phyloP scores from a whole-genome alignment of 2,329 filamentous ascomycete genomes.

The Fusarium sp. region DNA sequence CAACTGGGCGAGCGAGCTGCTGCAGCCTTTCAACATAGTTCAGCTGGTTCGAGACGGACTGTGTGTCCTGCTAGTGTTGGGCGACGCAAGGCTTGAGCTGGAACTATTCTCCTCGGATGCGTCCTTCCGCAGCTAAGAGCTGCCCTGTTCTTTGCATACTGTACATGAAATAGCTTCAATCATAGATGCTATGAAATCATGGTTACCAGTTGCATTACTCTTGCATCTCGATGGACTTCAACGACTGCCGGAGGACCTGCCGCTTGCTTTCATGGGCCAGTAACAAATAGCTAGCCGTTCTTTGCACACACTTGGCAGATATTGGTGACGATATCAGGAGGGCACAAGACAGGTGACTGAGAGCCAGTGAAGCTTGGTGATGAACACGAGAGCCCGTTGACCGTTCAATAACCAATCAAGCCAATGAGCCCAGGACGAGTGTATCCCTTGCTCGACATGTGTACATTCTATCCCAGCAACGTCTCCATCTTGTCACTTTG shows the following conservation, averaged over 20 bases:
- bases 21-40: conserved; percentile 7
- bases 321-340: conserved; percentile 6
- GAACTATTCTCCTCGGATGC: conserved; percentile 1
- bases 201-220: background rate
- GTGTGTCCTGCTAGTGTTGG: conserved; percentile 11
- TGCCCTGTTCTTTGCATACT: background rate
- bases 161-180: conserved; percentile 10
- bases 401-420: background rate
- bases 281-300: conserved; percentile 4
- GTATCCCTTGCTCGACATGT: background rate
- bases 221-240: conserved; percentile 20
- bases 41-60: conserved; percentile 5
- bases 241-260: conserved; percentile 4
- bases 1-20: background rate
- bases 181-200: conserved; percentile 32
- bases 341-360: background rate
- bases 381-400: conserved; percentile 12
- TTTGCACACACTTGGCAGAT: conserved; percentile 12
- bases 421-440: conserved; percentile 2
- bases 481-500: conserved; percentile 23
- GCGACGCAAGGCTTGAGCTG: conserved; percentile 3
- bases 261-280: conserved; percentile 1
- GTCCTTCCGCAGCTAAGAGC: conserved; percentile 5
- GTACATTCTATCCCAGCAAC: background rate
- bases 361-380: background rate